A percentile compares a stretch with the other conserved stretches of the same genome.
phyloP scores from a whole-genome alignment of 805 yeast species.

The Starmerella stigmatis region DNA sequence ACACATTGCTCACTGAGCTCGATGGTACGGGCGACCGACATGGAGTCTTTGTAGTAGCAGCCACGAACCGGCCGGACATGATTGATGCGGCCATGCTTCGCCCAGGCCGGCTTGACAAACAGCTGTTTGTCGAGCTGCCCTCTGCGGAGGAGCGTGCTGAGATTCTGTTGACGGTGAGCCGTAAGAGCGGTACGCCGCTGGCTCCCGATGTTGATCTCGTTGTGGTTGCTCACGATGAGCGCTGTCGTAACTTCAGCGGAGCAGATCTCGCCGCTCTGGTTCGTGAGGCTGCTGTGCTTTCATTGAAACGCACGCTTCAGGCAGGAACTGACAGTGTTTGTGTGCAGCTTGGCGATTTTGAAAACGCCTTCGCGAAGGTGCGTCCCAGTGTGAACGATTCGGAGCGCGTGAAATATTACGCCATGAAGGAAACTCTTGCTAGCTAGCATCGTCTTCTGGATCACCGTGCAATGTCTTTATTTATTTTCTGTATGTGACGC shows the following conservation, averaged over 20 bases:
- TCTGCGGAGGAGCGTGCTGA: constrained; percentile 56
- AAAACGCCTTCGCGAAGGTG: constrained; percentile 57
- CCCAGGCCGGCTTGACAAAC: constrained; percentile 92
- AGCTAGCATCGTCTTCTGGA: not conserved
- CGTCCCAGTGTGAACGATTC: constrained; percentile 84
- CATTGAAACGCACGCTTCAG: constrained; percentile 45
- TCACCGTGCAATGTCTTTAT: not conserved
- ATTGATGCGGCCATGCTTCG: constrained; percentile 89
- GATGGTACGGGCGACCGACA: constrained; percentile 98
- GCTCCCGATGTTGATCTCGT: constrained; percentile 49
- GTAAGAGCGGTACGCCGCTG: constrained; percentile 54
- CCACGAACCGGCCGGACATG: constrained; percentile 90
- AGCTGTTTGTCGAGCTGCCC: constrained; percentile 85
- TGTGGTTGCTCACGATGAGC: constrained; percentile 57
- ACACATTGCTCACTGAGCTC: constrained; percentile 83
- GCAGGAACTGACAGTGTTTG: constrained; percentile 29
- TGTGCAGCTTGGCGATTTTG: constrained; percentile 61
- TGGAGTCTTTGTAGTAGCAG: constrained; percentile 93
- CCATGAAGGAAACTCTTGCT: constrained; percentile 57
- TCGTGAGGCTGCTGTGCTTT: constrained; percentile 86
- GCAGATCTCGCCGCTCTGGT: constrained; percentile 90
- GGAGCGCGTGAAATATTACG: constrained; percentile 69
- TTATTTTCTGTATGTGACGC: not conserved
- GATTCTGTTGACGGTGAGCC: constrained; percentile 66
- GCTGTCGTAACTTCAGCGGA: constrained; percentile 86